These are phyloP conservation scores for Daldinia sp. DNA, from an alignment of 2,329 filamentous ascomycete species.

Conservation along the genomic window DNA sequence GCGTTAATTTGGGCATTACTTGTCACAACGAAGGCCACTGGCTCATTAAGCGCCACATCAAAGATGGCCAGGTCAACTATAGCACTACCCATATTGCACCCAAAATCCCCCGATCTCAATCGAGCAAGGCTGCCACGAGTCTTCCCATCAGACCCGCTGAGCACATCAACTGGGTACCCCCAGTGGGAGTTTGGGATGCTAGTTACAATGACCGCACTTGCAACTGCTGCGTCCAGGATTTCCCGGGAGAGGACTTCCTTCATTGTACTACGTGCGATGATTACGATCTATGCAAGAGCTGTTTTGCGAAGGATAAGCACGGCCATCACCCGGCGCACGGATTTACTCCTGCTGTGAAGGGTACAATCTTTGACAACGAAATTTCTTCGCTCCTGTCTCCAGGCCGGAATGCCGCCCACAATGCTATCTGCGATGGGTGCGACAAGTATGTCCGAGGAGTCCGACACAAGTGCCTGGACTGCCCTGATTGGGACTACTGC, in stretches of 20 bases:
- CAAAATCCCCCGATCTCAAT: conserved; percentile 57
- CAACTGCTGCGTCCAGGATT: conserved; percentile 72
- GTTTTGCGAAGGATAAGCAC: conserved; percentile 78
- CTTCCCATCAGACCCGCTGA: conserved; percentile 36
- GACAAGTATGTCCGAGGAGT: conserved; percentile 87
- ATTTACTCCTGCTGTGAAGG: conserved; percentile 74
- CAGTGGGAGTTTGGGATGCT: conserved; percentile 13
- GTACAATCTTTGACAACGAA: conserved; percentile 66
- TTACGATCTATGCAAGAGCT: conserved; percentile 88
- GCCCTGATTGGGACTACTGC: conserved; percentile 98
- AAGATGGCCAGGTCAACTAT: conserved; percentile 79
- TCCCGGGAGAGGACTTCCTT: conserved; percentile 81
- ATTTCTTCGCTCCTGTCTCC: conserved; percentile 75
- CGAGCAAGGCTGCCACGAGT: conserved; percentile 28
- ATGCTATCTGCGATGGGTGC: conserved; percentile 94
- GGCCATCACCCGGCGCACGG: conserved; percentile 90
- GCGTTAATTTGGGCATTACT: conserved; percentile 76
- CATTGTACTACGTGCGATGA: conserved; percentile 87
- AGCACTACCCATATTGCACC: conserved; percentile 85
- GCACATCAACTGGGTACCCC: not conserved
- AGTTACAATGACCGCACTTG: conserved; percentile 65
- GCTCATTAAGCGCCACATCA: conserved; percentile 90
- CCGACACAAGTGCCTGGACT: conserved; percentile 95
- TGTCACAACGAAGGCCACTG: conserved; percentile 86
- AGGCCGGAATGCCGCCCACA: conserved; percentile 82